phyloP scores from a whole-genome alignment of 352 stramenopile genomes.

The Phytophthora sansomeana region DNA sequence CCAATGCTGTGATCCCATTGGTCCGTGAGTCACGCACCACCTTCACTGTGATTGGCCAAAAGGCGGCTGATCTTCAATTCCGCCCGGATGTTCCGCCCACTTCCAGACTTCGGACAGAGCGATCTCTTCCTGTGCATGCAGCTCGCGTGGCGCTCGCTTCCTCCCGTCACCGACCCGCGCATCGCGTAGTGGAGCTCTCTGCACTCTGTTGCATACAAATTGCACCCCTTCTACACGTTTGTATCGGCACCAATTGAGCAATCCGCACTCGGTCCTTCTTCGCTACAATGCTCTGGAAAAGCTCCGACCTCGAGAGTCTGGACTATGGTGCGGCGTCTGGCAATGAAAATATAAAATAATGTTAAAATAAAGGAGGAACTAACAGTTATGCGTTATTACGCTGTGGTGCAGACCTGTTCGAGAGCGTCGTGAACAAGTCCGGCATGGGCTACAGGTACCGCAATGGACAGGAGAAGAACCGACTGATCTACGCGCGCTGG shows the following conservation, averaged over 20 bases:
- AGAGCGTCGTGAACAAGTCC: slow-evolving; percentile 90
- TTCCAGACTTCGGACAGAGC: slow-evolving; percentile 14
- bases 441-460: slow-evolving; percentile 85
- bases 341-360: not conserved
- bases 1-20: not conserved
- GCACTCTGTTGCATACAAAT: not conserved
- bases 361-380: not conserved
- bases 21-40: not conserved
- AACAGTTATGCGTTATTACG: not conserved
- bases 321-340: slow-evolving; percentile 87
- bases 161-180: not conserved
- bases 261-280: not conserved
- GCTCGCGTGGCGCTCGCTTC: not conserved
- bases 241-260: slow-evolving; percentile 3
- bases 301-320: slow-evolving; percentile 77
- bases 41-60: slow-evolving; percentile 18
- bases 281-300: slow-evolving; percentile 66
- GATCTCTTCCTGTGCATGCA: slow-evolving; percentile 5
- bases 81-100: slow-evolving; percentile 17
- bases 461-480: slow-evolving; percentile 83
- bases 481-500: slow-evolving; percentile 84
- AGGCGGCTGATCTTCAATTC: slow-evolving; percentile 27
- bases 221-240: not conserved
- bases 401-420: slow-evolving; percentile 69
- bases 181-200: not conserved